Evolutionary conservation across 1,284 basidiomycete species (phyloP).

Genomic region (Apiotrichum gamsii): DNA sequence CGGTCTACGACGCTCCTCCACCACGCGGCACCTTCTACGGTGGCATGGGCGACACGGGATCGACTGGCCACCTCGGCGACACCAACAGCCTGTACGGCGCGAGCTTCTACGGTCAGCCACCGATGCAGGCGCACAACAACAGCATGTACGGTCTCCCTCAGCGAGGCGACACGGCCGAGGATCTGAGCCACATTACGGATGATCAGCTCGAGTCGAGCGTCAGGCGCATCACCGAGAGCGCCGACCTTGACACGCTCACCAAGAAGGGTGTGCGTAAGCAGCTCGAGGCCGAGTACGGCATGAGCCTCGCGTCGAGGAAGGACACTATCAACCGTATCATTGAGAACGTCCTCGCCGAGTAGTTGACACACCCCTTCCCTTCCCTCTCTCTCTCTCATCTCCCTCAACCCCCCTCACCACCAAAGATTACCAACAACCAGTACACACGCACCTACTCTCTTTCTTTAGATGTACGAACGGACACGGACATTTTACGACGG

Average conservation of each 20-base stretch:
- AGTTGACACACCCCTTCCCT: no score
- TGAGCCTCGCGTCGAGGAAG: slow-evolving; percentile 43
- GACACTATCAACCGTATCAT: slow-evolving; percentile 48
- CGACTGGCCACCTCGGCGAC: slow-evolving; percentile 9
- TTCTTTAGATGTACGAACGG: no score
- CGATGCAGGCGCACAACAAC: slow-evolving; percentile 15
- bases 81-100: slow-evolving; percentile 20
- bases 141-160: slow-evolving; percentile 4
- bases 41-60: slow-evolving; percentile 8
- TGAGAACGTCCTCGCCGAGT: slow-evolving; percentile 39
- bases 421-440: no score
- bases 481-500: no score
- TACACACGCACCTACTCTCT: no score
- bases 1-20: slow-evolving; percentile 18
- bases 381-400: no score
- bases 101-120: slow-evolving; percentile 26
- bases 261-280: slow-evolving; percentile 79
- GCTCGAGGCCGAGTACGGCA: slow-evolving; percentile 69
- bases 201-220: slow-evolving; percentile 66
- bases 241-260: slow-evolving; percentile 80
- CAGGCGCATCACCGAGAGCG: slow-evolving; percentile 61
- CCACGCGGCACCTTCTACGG: slow-evolving; percentile 2
- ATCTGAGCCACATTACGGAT: slow-evolving; percentile 53
- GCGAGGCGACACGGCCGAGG: neutral
- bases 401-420: no score